phyloP scores from a whole-genome alignment of 2,329 filamentous ascomycete species.

The Verruconis gallopava region DNA sequence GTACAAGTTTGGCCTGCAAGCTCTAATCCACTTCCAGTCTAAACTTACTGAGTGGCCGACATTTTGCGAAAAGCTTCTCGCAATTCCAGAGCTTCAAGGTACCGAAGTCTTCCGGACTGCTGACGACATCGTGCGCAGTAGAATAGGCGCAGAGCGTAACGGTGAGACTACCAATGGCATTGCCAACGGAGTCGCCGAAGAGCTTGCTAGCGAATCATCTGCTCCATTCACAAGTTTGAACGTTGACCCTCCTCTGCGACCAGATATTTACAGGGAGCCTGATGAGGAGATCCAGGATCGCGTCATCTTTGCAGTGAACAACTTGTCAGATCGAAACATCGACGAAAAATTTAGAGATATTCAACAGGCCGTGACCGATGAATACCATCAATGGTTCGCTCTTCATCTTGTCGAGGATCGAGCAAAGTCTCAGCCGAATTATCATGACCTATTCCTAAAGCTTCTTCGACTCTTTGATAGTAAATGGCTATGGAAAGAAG shows the following conservation, averaged over 20 bases:
- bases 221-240: conserved; percentile 67
- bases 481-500: conserved; percentile 67
- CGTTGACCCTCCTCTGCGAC: conserved; percentile 53
- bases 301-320: conserved; percentile 92
- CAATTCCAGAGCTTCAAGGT: conserved; percentile 67
- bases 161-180: conserved; percentile 41
- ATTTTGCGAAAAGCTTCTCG: conserved; percentile 74
- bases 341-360: conserved; percentile 74
- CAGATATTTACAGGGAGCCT: conserved; percentile 64
- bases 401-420: conserved; percentile 89
- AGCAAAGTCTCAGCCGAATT: conserved; percentile 94
- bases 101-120: conserved; percentile 78
- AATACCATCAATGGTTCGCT: conserved; percentile 93
- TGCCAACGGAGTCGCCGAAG: conserved; percentile 59
- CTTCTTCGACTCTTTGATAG: conserved; percentile 74
- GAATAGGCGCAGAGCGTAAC: conserved; percentile 44
- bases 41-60: conserved; percentile 90
- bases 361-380: conserved; percentile 60
- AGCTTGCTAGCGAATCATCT: conserved; percentile 22
- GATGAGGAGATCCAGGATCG: conserved; percentile 78
- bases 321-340: conserved; percentile 82
- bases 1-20: conserved; percentile 97
- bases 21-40: conserved; percentile 73
- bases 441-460: conserved; percentile 84
- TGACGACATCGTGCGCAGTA: conserved; percentile 62